phyloP scores from a whole-genome alignment of 106 monocot genomes.

The Xerophyta viscosa region DNA sequence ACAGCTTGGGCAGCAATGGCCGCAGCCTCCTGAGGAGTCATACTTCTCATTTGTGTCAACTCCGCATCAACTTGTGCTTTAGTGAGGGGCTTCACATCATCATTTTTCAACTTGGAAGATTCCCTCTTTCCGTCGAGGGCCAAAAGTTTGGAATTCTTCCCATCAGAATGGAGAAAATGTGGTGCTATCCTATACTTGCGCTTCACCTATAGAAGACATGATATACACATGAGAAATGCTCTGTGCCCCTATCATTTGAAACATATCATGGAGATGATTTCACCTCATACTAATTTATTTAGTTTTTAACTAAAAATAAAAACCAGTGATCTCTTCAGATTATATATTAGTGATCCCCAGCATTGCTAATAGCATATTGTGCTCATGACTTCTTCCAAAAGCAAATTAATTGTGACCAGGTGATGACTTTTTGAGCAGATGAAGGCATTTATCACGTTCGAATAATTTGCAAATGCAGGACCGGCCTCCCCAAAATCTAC shows the following conservation, averaged over 20 bases:
- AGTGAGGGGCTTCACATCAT: constrained; percentile 10
- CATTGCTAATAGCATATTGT: not conserved
- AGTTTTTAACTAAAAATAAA: too few species aligned
- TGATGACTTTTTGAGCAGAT: too few species aligned
- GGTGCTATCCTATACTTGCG: constrained; percentile 32
- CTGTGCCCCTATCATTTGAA: not conserved
- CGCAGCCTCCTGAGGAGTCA: constrained; percentile 30
- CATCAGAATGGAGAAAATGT: not conserved
- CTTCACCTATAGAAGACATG: constrained; percentile 21
- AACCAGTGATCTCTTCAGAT: too few species aligned
- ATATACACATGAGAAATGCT: not conserved
- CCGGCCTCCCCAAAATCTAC: too few species aligned
- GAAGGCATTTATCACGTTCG: too few species aligned
- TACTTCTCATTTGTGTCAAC: constrained; percentile 17
- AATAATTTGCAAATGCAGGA: too few species aligned
- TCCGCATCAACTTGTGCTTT: constrained; percentile 33
- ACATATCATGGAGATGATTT: not conserved
- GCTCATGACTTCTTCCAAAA: not conserved
- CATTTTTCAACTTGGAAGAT: not conserved
- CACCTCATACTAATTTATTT: too few species aligned
- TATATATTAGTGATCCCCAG: not conserved
- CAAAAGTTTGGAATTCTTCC: constrained; percentile 5
- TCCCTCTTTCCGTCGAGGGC: constrained; percentile 8
- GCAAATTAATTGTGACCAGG: too few species aligned
- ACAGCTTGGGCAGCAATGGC: constrained; percentile 27